Evolutionary conservation across 208 protist species (phyloP).

Genomic region (Wallacemonas sp.): DNA sequence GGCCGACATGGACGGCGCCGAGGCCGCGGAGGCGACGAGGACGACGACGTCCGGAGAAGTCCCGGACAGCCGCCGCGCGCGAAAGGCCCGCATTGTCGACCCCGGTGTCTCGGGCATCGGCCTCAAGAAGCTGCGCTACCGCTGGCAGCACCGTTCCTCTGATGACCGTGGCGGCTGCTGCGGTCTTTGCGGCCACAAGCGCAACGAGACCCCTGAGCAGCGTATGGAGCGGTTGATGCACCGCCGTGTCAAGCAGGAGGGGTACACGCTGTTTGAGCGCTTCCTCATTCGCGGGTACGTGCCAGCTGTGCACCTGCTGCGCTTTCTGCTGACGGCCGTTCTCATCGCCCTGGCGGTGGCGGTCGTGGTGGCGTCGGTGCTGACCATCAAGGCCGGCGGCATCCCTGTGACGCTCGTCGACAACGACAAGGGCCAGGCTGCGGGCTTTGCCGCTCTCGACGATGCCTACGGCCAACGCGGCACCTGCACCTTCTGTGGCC

Average conservation of each 20-base stretch:
- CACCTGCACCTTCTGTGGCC: constrained; percentile 44
- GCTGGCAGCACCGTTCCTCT: constrained; percentile 26
- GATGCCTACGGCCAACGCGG: constrained; percentile 40
- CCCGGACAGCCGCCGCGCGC: neutral
- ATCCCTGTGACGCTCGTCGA: constrained; percentile 33
- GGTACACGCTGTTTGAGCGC: constrained; percentile 47
- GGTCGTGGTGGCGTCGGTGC: constrained; percentile 26
- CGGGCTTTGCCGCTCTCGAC: constrained; percentile 27
- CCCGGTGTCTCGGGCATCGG: constrained; percentile 30
- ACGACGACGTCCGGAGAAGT: no score
- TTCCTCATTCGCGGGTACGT: constrained; percentile 31
- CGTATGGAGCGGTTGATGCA: constrained; percentile 36
- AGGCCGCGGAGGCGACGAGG: no score
- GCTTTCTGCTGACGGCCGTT: constrained; percentile 26
- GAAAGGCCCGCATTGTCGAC: constrained; percentile 2
- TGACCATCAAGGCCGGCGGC: constrained; percentile 26
- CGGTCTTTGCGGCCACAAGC: constrained; percentile 33
- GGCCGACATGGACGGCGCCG: no score
- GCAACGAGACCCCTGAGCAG: constrained; percentile 33
- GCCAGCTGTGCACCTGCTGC: constrained; percentile 19
- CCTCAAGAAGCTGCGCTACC: constrained; percentile 32
- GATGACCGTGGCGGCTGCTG: constrained; percentile 25
- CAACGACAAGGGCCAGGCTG: constrained; percentile 10
- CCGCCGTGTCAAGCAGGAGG: constrained; percentile 35
- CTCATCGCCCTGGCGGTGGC: constrained; percentile 30